Evolutionary conservation across 192 early-diverging fungal species (phyloP).

Genomic region (Coemansia sp.): DNA sequence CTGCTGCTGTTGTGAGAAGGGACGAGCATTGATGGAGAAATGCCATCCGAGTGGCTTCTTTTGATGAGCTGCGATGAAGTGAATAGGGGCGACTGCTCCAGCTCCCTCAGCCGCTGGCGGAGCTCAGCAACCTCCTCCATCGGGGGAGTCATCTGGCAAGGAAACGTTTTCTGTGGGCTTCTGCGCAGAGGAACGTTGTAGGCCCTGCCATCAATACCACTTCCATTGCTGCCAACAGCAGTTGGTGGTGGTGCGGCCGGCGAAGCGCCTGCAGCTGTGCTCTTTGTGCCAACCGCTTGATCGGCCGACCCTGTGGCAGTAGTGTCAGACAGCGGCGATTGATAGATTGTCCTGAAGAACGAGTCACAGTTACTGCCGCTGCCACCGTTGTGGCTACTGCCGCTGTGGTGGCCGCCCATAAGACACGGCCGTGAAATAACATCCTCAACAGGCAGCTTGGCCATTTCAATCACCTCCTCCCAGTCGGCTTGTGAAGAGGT

Average conservation of each 20-base stretch:
- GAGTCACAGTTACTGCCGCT: constrained; percentile 22
- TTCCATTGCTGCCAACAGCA: not conserved
- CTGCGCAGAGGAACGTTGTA: not conserved
- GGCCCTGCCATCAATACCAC: not conserved
- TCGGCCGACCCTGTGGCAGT: constrained; percentile 25
- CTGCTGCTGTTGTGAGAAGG: not conserved
- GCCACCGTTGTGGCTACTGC: constrained; percentile 14
- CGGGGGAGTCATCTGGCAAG: constrained; percentile 44
- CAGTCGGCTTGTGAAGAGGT: constrained; percentile 42
- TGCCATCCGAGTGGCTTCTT: not conserved
- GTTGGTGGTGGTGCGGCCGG: not conserved
- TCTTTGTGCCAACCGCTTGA: constrained; percentile 5
- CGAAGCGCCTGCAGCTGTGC: not conserved
- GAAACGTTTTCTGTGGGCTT: constrained; percentile 27
- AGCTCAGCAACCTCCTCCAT: constrained; percentile 44
- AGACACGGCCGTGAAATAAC: constrained; percentile 5
- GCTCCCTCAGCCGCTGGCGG: constrained; percentile 26
- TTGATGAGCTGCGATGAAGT: constrained; percentile 6
- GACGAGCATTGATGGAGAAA: not conserved
- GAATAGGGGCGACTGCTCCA: constrained; percentile 51
- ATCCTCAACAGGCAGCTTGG: constrained; percentile 27
- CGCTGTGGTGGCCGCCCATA: not conserved
- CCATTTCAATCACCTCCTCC: constrained; percentile 54
- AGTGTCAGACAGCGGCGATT: constrained; percentile 24
- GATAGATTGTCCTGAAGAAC: constrained; percentile 23